These are phyloP conservation scores for Phaeosphaeriaceae sp. DNA, from an alignment of 2,329 filamentous ascomycete genomes.

Conservation along the genomic window DNA sequence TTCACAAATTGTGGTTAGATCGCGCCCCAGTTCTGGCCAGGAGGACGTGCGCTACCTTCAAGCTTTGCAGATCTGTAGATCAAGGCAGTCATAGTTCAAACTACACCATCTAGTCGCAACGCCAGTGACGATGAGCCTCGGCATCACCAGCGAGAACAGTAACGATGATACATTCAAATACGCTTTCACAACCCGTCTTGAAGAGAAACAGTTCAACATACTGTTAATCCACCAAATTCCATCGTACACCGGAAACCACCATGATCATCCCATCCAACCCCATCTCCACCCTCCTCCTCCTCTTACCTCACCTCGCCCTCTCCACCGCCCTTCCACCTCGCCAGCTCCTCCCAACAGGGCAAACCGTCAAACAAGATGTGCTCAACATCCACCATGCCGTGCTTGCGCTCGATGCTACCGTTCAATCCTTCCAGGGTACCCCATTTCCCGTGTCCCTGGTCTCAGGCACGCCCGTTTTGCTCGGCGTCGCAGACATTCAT, in stretches of 20 bases:
- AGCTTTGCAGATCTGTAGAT: neutral
- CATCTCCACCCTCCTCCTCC: neutral
- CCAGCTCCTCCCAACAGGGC: conserved; percentile 12
- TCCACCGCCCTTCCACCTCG: conserved; percentile 5
- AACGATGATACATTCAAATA: too few species aligned
- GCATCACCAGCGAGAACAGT: neutral
- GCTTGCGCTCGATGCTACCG: conserved; percentile 14
- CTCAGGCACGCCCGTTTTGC: conserved; percentile 18
- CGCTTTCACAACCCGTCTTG: neutral
- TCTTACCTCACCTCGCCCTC: conserved; percentile 3
- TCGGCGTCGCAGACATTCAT: conserved; percentile 26
- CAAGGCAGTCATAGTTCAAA: neutral
- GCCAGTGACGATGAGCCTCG: neutral
- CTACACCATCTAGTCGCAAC: neutral
- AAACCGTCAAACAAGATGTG: conserved; percentile 19
- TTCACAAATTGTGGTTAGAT: too few species aligned
- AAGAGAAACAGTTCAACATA: neutral
- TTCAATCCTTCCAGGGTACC: conserved; percentile 9
- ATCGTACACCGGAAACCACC: neutral
- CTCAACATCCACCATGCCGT: conserved; percentile 26
- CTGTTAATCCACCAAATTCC: neutral
- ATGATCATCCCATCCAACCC: neutral
- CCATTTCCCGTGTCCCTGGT: conserved; percentile 15
- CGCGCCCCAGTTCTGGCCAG: too few species aligned
- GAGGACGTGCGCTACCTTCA: too few species aligned